Evolutionary conservation across 2,329 filamentous ascomycete species (phyloP), one percentile per base, ranked within the genome.

Genomic region (Sphaerostilbella broomeana): DNA sequence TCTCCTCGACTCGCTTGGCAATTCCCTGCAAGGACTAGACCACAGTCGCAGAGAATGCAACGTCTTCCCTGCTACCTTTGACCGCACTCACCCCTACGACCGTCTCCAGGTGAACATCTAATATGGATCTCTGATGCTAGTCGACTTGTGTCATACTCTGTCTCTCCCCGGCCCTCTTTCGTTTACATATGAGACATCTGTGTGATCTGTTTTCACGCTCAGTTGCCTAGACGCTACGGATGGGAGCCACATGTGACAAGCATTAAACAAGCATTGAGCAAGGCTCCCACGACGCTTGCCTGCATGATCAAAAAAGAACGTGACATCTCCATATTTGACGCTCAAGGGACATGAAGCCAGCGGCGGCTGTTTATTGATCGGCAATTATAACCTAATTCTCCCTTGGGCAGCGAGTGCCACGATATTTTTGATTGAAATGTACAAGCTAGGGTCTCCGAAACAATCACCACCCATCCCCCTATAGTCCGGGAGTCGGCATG

Each of bases 1-100:
- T 4, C 31, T 40, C 20, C 19, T 24, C 18, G 15, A 21, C 31
- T 35, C 31, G 38, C 38, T 40, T 42, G 34, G 34, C 39, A 42
- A 26, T 42, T 38, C 35, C 33, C 22, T 21, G 30, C 15, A 18
- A 12, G 35, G 34, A 21, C n/a, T 38, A 42, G 35, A 13, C 21
- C 20, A 19, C 35, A 12, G n/a, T 31, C 8, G 4, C 25, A 21
- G 29, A 42, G 26, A 29, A 38, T 38, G 28, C 27, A 38, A 38
- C 35, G 27, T 15, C 16, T 19, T 28, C 24, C 22, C 26, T 17
- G 11, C 12, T 30, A 27, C 11, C 17, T 25, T 13, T 22, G 7
- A 11, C 20, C 15, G 29, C 37, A 11, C 10, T 18, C 17, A 17
- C 16, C n/a, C 12, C 13, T 37, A 9, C 35, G 9, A 19, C 12